Evolutionary conservation across 257 asterid genomes (phyloP).

Genomic region (Datura wrightii): DNA sequence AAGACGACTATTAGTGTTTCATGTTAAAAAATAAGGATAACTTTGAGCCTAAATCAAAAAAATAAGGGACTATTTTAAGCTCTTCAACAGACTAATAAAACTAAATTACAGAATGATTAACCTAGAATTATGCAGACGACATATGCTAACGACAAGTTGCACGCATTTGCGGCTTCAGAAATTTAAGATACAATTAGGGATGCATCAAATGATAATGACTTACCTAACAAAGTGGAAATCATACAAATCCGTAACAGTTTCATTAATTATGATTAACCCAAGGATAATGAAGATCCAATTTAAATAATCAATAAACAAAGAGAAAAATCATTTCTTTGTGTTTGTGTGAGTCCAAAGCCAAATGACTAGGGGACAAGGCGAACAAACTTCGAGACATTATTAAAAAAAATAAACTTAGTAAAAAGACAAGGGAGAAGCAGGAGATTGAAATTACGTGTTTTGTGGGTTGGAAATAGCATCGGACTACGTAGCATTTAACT

Average conservation of each 20-base stretch:
- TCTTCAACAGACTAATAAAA: not conserved
- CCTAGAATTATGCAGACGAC: slow-evolving; percentile 6
- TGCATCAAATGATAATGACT: not conserved
- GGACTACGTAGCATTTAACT: slow-evolving; percentile 26
- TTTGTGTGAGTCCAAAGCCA: slow-evolving; percentile 21
- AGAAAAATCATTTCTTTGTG: not conserved
- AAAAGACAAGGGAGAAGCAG: slow-evolving; percentile 23
- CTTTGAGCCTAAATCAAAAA: too few relatives aligned
- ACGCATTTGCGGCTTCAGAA: slow-evolving; percentile 25
- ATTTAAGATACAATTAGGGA: slow-evolving; percentile 21
- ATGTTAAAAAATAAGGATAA: too few relatives aligned
- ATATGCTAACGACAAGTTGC: not conserved
- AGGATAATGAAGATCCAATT: not conserved
- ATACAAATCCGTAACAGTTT: not conserved
- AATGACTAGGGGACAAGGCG: slow-evolving; percentile 12
- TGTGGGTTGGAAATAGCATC: slow-evolving; percentile 32
- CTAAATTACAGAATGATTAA: not conserved
- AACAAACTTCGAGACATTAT: slow-evolving; percentile 25
- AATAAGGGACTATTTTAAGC: too few relatives aligned
- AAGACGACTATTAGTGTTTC: too few relatives aligned
- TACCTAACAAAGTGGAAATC: slow-evolving; percentile 21
- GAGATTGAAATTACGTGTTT: slow-evolving; percentile 32
- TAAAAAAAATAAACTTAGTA: not conserved
- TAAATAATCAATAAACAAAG: not conserved
- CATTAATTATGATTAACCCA: slow-evolving; percentile 27